A percentile compares a stretch with the other conserved stretches of the same genome.
Conservation (phyloP, 1,284 basidiomycete genomes). For the Cryptococcus sp. region DNA sequence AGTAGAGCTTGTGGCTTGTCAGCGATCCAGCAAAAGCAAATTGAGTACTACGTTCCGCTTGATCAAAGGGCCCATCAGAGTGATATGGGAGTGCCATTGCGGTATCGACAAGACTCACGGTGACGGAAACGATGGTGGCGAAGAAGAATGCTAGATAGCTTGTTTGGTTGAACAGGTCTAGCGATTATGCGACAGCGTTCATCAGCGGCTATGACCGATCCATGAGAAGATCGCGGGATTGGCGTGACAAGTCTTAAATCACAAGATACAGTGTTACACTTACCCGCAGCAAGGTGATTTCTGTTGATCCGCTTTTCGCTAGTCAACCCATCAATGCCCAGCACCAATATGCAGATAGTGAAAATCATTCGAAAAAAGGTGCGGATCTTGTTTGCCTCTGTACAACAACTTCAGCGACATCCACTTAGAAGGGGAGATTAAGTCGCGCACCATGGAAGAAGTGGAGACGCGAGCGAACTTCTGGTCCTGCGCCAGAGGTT, state of each 20-base stretch:
- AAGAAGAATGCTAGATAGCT: constrained; percentile 28
- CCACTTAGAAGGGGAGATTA: background rate
- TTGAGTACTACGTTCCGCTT: too few relatives aligned
- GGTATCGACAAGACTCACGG: too few relatives aligned
- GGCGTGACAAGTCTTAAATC: too few relatives aligned
- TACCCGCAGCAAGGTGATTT: constrained; percentile 14
- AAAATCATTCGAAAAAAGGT: constrained; percentile 35
- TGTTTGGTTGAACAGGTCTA: constrained; percentile 22
- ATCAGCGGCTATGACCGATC: too few relatives aligned
- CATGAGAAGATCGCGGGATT: too few relatives aligned
- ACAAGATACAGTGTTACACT: background rate
- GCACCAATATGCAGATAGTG: constrained; percentile 16
- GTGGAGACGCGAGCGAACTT: constrained; percentile 36
- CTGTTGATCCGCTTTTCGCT: constrained; percentile 16
- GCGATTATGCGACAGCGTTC: background rate
- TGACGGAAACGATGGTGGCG: constrained; percentile 23
- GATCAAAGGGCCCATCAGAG: too few relatives aligned
- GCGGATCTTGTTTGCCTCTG: constrained; percentile 39
- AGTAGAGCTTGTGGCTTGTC: too few relatives aligned
- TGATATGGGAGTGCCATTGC: too few relatives aligned
- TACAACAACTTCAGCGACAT: background rate
- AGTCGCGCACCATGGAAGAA: constrained; percentile 32
- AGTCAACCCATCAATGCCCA: constrained; percentile 33
- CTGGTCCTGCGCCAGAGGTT: constrained; percentile 36
- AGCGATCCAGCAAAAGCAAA: too few relatives aligned